These are phyloP conservation scores for Paraconiothyrium brasiliense DNA, from an alignment of 2,329 filamentous ascomycete species.

Conservation along the genomic window DNA sequence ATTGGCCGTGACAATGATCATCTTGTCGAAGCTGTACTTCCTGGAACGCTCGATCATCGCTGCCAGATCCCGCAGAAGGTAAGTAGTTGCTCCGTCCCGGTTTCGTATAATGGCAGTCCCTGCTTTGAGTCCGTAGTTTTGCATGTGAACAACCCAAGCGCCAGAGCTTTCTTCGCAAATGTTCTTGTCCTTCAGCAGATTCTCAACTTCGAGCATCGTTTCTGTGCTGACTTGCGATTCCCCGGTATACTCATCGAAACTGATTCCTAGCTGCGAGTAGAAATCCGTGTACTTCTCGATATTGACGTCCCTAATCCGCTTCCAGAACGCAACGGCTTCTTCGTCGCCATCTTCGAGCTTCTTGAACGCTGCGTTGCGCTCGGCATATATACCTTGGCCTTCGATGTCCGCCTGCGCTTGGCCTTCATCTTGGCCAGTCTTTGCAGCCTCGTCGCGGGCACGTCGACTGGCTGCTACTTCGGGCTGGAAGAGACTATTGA, in stretches of 20 bases:
- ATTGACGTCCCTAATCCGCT: conserved; percentile 71
- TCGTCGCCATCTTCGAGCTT: conserved; percentile 74
- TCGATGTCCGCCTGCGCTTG: conserved; percentile 42
- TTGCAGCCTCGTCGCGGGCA: conserved; percentile 59
- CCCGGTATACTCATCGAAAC: conserved; percentile 76
- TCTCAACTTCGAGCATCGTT: conserved; percentile 71
- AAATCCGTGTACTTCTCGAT: conserved; percentile 73
- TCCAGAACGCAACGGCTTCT: conserved; percentile 69
- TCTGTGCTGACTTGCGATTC: conserved; percentile 76
- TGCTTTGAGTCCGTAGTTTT: conserved; percentile 74
- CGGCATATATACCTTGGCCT: conserved; percentile 40
- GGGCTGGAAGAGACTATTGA: conserved; percentile 68
- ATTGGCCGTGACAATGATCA: conserved; percentile 81
- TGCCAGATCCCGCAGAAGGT: conserved; percentile 80
- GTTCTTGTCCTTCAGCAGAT: conserved; percentile 69
- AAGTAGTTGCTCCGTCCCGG: conserved; percentile 78
- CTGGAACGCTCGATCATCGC: conserved; percentile 74
- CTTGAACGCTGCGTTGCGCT: conserved; percentile 68
- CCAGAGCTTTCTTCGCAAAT: conserved; percentile 76
- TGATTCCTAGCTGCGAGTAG: conserved; percentile 75
- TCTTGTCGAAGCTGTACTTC: conserved; percentile 73
- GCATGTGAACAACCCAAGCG: conserved; percentile 76
- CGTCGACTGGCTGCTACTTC: conserved; percentile 64
- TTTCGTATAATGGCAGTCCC: conserved; percentile 77
- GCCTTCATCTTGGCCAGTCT: conserved; percentile 61